phyloP scores from a whole-genome alignment of 1,139 yeast genomes.

The Magnusiomyces fungicola region DNA sequence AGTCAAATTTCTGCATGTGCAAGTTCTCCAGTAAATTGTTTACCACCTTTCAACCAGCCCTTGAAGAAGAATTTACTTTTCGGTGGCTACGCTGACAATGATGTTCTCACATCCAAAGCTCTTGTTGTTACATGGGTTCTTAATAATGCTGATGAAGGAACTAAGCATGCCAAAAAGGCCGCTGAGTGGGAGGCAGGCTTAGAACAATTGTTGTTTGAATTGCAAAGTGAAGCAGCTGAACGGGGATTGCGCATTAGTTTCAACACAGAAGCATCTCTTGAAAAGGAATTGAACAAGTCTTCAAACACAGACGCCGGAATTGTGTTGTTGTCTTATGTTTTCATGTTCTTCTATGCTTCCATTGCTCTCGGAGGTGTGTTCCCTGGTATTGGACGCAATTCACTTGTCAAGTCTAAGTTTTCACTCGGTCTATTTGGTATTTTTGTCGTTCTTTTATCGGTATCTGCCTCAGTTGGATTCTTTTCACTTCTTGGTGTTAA shows the following conservation, averaged over 20 bases:
- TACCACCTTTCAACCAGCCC: slow-evolving; percentile 90
- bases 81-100: slow-evolving; percentile 43
- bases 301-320: slow-evolving; percentile 72
- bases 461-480: slow-evolving; percentile 71
- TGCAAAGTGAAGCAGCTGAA: slow-evolving; percentile 37
- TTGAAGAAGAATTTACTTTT: slow-evolving; percentile 63
- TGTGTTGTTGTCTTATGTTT: slow-evolving; percentile 63
- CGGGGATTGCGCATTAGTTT: slow-evolving; percentile 58
- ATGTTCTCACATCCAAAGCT: slow-evolving; percentile 57
- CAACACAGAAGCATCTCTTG: slow-evolving; percentile 75
- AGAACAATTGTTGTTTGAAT: slow-evolving; percentile 46
- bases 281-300: slow-evolving; percentile 74
- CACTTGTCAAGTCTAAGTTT: slow-evolving; percentile 56
- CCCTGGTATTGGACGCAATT: slow-evolving; percentile 26
- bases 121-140: slow-evolving; percentile 63
- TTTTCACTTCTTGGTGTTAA: slow-evolving; percentile 68
- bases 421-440: slow-evolving; percentile 78
- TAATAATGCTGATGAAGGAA: slow-evolving; percentile 41
- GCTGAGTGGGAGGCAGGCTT: slow-evolving; percentile 58
- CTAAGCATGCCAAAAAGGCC: slow-evolving; percentile 40
- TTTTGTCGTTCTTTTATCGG: slow-evolving; percentile 69
- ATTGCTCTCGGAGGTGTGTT: slow-evolving; percentile 64
- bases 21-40: slow-evolving; percentile 75
- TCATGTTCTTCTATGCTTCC: slow-evolving; percentile 89
- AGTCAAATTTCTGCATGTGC: slow-evolving; percentile 52